Conservation (phyloP, 192 early-diverging fungal species). For the Coemansia sp. region DNA sequence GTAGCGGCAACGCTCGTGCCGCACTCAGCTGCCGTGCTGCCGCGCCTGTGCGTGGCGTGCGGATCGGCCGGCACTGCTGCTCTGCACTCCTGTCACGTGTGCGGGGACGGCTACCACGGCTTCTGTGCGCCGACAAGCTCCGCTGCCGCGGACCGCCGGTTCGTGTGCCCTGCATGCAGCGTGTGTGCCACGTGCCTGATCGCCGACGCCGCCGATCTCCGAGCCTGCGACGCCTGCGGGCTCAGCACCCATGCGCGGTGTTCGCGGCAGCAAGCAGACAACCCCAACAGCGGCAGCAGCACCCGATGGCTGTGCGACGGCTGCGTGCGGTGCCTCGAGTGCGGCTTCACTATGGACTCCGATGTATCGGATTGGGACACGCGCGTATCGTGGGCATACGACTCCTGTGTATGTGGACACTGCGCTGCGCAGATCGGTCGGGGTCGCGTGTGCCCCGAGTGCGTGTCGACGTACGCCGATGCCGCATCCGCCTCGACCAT, state of each 20-base stretch:
- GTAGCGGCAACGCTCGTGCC: background rate
- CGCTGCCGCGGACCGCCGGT: background rate
- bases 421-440: constrained; percentile 55
- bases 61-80: constrained; percentile 16
- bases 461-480: constrained; percentile 55
- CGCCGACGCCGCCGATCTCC: constrained; percentile 4
- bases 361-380: background rate
- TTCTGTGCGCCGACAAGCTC: constrained; percentile 33
- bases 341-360: constrained; percentile 26
- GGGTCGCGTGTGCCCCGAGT: constrained; percentile 59
- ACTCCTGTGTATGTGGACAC: constrained; percentile 52
- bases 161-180: constrained; percentile 41
- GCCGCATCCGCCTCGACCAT: constrained; percentile 56
- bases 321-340: constrained; percentile 44
- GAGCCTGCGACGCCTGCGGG: constrained; percentile 42
- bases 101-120: constrained; percentile 54
- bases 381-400: constrained; percentile 49
- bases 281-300: constrained; percentile 18
- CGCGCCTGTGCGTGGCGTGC: constrained; percentile 30
- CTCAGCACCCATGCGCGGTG: constrained; percentile 29
- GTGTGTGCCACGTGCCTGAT: constrained; percentile 32
- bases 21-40: background rate
- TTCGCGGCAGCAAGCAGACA: constrained; percentile 18
- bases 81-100: constrained; percentile 42
- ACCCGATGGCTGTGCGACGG: constrained; percentile 45